Evolutionary conservation across 345 rosid species (phyloP).

Genomic region (Odontarrhena argentea): DNA sequence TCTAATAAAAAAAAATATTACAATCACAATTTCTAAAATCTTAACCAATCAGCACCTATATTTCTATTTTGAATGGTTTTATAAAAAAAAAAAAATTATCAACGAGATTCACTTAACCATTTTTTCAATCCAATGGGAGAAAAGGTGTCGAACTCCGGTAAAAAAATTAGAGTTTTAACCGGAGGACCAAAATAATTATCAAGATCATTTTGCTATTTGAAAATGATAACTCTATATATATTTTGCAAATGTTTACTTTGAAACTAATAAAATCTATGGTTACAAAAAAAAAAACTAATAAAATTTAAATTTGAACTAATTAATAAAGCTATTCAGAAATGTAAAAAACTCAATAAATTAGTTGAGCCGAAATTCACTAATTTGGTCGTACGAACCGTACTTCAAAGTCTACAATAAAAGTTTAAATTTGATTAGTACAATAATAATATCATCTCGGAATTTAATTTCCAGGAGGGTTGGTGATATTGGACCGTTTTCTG

Average conservation of each 20-base stretch:
- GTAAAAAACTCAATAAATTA: conserved; percentile 10
- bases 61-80: no score
- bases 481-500: conserved; percentile 38
- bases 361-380: conserved; percentile 13
- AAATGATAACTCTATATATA: no score
- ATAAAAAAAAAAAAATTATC: no score
- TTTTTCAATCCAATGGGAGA: no score
- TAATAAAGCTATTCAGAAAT: neutral
- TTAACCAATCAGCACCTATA: no score
- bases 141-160: no score
- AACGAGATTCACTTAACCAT: no score
- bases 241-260: neutral
- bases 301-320: neutral
- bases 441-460: conserved; percentile 10
- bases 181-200: no score
- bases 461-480: conserved; percentile 31
- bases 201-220: no score
- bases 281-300: neutral
- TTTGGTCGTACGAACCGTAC: conserved; percentile 38
- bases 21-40: no score
- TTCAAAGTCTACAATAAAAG: neutral
- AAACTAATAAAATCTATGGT: conserved; percentile 1
- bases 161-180: no score
- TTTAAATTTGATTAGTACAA: neutral
- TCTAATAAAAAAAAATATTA: no score